These are phyloP conservation scores for Candida maltosa DNA, from an alignment of 805 yeast species.

Conservation along the genomic window DNA sequence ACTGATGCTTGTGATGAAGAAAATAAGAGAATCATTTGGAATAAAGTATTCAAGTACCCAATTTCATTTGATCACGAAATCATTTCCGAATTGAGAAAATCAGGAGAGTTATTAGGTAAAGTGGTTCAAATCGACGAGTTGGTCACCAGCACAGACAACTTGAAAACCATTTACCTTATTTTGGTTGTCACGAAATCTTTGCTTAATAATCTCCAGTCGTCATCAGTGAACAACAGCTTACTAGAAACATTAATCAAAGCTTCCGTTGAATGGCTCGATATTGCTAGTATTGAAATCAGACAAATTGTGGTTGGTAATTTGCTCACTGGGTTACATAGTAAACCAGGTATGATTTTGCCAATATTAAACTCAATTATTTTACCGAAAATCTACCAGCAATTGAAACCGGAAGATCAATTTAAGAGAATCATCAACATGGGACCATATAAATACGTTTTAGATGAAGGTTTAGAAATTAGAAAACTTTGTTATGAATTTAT, in stretches of 20 bases:
- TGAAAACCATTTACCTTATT: constrained; percentile 22
- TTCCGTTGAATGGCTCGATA: constrained; percentile 20
- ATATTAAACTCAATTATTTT: constrained; percentile 42
- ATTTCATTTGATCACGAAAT: constrained; percentile 14
- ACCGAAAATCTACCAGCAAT: constrained; percentile 52
- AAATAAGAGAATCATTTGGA: constrained; percentile 22
- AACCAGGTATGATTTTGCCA: constrained; percentile 45
- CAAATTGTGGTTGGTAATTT: constrained; percentile 56
- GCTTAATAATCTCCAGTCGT: constrained; percentile 15
- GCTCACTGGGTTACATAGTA: constrained; percentile 57
- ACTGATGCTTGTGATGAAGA: constrained; percentile 7
- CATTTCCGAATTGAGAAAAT: constrained; percentile 25
- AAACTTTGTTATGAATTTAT: constrained; percentile 70
- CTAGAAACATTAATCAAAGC: constrained; percentile 13
- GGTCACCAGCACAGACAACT: constrained; percentile 10
- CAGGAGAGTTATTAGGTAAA: constrained; percentile 34
- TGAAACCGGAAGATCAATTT: constrained; percentile 52
- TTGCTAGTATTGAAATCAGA: constrained; percentile 48
- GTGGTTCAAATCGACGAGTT: constrained; percentile 11
- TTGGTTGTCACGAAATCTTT: constrained; percentile 33
- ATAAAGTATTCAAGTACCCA: constrained; percentile 12
- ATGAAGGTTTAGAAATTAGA: constrained; percentile 71
- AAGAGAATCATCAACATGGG: constrained; percentile 76
- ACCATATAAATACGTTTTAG: constrained; percentile 80
- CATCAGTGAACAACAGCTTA: constrained; percentile 10